Conservation (phyloP, 768 basidiomycete genomes). For the Gymnopilus junonius region DNA sequence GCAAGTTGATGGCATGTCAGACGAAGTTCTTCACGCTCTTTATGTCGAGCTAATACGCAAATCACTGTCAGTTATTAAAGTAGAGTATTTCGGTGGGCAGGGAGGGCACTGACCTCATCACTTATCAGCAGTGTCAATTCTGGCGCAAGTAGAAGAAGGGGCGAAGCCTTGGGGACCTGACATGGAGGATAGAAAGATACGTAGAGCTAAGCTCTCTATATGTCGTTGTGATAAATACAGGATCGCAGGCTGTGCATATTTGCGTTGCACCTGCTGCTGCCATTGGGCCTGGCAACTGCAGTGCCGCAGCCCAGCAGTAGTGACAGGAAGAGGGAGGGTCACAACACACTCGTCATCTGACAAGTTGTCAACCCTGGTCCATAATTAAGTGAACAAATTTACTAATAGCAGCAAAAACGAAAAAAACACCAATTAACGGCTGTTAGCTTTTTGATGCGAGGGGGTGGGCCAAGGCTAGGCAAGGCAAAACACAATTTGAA, state of each 20-base stretch:
- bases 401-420: too few relatives aligned
- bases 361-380: too few relatives aligned
- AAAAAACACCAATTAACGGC: too few relatives aligned
- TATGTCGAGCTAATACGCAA: slow-evolving; percentile 6
- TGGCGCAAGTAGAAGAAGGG: slow-evolving; percentile 13
- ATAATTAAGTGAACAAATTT: too few relatives aligned
- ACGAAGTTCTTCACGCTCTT: slow-evolving; percentile 11
- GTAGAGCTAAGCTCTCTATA: neutral
- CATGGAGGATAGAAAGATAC: neutral
- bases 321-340: too few relatives aligned
- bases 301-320: too few relatives aligned
- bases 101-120: slow-evolving; percentile 12
- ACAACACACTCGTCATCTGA: too few relatives aligned
- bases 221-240: neutral
- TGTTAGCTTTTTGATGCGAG: too few relatives aligned
- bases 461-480: too few relatives aligned
- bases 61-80: neutral
- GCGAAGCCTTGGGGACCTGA: neutral
- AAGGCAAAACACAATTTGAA: too few relatives aligned
- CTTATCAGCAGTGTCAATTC: slow-evolving; percentile 15
- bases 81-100: too few relatives aligned
- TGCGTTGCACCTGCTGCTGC: neutral
- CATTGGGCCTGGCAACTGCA: too few relatives aligned
- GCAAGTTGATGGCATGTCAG: slow-evolving; percentile 17
- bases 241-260: neutral